phyloP scores from a whole-genome alignment of 768 basidiomycete species.

The Gloeostereum incarnatum region DNA sequence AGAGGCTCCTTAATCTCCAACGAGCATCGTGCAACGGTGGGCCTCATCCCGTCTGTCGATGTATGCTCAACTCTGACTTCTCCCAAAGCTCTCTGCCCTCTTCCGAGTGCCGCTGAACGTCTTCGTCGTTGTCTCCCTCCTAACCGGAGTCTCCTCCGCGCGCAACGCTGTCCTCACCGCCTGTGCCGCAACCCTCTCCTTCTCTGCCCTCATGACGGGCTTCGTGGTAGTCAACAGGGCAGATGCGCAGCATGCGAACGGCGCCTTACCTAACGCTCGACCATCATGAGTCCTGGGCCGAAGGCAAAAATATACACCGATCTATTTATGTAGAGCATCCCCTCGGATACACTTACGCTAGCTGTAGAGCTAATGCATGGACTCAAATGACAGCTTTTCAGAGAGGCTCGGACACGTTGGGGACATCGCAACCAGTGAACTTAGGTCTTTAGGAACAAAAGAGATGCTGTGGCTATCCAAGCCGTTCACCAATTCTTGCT shows the following conservation, averaged over 20 bases:
- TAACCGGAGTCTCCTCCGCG: slow-evolving; percentile 62
- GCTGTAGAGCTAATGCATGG: no score
- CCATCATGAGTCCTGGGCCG: no score
- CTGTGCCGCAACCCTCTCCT: slow-evolving; percentile 32
- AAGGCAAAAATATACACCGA: no score
- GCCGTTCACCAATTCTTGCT: no score
- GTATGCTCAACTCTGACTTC: not conserved
- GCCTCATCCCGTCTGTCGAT: slow-evolving; percentile 10
- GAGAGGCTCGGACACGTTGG: no score
- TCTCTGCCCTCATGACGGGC: slow-evolving; percentile 39
- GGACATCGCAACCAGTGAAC: no score
- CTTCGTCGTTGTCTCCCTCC: slow-evolving; percentile 60
- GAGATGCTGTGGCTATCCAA: no score
- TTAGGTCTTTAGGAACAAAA: no score
- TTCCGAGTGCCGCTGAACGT: slow-evolving; percentile 71
- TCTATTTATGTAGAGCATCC: no score
- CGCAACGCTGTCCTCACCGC: slow-evolving; percentile 42
- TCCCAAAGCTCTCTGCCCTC: slow-evolving; percentile 47
- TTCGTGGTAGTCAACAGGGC: slow-evolving; percentile 21
- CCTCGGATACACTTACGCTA: no score
- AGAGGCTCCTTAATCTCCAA: slow-evolving; percentile 57
- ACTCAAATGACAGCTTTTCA: no score
- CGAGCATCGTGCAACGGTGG: slow-evolving; percentile 66
- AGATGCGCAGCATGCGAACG: slow-evolving; percentile 10
- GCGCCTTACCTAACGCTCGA: no score